Evolutionary conservation across 192 early-diverging fungal species (phyloP).

Genomic region (Mortierella alpina): DNA sequence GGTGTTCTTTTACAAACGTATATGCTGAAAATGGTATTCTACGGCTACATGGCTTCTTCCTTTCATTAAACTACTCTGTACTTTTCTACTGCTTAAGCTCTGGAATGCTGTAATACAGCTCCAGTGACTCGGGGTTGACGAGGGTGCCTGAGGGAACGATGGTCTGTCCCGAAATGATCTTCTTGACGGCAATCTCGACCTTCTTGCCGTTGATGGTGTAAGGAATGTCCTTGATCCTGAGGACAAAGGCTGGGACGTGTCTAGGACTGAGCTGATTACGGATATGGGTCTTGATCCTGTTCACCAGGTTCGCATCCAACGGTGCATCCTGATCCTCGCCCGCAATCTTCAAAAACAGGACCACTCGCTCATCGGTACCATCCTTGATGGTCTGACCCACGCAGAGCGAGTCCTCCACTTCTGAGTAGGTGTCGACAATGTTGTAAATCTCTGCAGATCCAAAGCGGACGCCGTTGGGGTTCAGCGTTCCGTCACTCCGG

Average conservation of each 20-base stretch:
- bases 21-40: neutral
- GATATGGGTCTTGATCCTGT: conserved; percentile 80
- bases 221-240: conserved; percentile 87
- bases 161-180: conserved; percentile 82
- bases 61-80: neutral
- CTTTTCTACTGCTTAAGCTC: conserved; percentile 58
- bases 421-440: conserved; percentile 83
- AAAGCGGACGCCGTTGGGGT: conserved; percentile 93
- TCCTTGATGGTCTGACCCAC: conserved; percentile 86
- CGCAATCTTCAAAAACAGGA: conserved; percentile 91
- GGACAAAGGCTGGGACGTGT: conserved; percentile 91
- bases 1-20: too few relatives aligned
- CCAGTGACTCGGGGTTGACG: conserved; percentile 90
- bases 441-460: conserved; percentile 96
- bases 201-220: conserved; percentile 98
- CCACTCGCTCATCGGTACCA: conserved; percentile 89
- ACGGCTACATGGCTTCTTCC: neutral
- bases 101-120: conserved; percentile 86
- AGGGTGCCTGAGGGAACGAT: conserved; percentile 83
- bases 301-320: conserved; percentile 72
- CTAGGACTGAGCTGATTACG: conserved; percentile 86
- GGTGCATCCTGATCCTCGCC: conserved; percentile 67
- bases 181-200: conserved; percentile 96
- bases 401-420: conserved; percentile 87
- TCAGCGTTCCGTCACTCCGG: conserved; percentile 90